A percentile compares a stretch with the other conserved stretches of the same genome.
Conservation (phyloP, 2,329 filamentous ascomycete species). For the Colletotrichum sansevieriae region DNA sequence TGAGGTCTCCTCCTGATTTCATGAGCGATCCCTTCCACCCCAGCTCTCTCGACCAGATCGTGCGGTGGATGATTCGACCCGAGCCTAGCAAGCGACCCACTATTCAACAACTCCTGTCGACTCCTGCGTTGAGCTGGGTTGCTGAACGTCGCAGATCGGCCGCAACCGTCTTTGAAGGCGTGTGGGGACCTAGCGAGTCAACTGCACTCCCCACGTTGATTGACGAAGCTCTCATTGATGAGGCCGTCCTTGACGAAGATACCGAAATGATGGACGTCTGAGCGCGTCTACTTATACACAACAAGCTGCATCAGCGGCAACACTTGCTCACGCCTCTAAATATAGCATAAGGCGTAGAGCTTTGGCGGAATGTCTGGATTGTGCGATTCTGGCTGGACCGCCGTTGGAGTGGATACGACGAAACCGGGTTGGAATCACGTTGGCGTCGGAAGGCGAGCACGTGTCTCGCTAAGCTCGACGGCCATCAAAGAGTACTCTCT, state of each 20-base stretch:
- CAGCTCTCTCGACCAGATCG: conserved; percentile 85
- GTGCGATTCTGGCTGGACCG: conserved; percentile 44
- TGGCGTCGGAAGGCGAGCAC: conserved; percentile 33
- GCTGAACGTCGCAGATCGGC: conserved; percentile 81
- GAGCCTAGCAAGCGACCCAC: conserved; percentile 80
- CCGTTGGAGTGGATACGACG: conserved; percentile 37
- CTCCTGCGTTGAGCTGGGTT: conserved; percentile 85
- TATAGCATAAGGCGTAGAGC: conserved; percentile 43
- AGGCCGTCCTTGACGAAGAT: conserved; percentile 52
- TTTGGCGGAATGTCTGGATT: conserved; percentile 44
- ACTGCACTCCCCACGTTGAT: conserved; percentile 51
- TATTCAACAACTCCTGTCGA: conserved; percentile 78
- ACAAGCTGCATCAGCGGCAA: conserved; percentile 13
- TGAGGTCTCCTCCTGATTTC: conserved; percentile 80
- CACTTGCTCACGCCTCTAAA: conserved; percentile 51
- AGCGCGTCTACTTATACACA: conserved; percentile 43
- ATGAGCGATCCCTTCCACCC: conserved; percentile 83
- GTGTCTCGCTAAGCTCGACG: conserved; percentile 21
- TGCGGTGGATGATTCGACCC: conserved; percentile 88
- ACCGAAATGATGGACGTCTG: conserved; percentile 73
- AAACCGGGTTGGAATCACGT: conserved; percentile 33
- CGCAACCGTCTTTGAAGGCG: conserved; percentile 96
- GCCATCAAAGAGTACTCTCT: conserved; percentile 17
- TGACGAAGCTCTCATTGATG: conserved; percentile 47
- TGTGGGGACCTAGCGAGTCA: conserved; percentile 85